phyloP scores from a whole-genome alignment of 148 eudicot species.

The Gaultheria prostrata region DNA sequence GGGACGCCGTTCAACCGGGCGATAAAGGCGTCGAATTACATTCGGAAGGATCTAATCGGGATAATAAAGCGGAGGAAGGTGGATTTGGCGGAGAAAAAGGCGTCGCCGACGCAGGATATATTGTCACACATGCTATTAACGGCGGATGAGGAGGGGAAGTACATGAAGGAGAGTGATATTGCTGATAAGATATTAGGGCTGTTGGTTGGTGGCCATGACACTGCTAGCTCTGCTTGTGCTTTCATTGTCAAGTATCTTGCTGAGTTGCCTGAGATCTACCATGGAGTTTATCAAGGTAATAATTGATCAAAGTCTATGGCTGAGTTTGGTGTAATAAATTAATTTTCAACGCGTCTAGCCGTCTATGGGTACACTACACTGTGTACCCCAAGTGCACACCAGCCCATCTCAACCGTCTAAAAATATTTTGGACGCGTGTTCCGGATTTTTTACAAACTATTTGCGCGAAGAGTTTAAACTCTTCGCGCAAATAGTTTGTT shows the following conservation, averaged over 20 bases:
- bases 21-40: not conserved
- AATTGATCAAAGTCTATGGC: not conserved
- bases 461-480: too few relatives aligned
- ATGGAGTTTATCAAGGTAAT: slow-evolving; percentile 10
- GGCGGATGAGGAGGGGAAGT: not conserved
- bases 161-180: slow-evolving; percentile 11
- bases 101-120: not conserved
- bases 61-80: not conserved
- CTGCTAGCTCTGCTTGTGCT: slow-evolving; percentile 12
- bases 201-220: slow-evolving; percentile 14
- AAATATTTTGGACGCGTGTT: too few relatives aligned
- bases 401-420: too few relatives aligned
- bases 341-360: too few relatives aligned
- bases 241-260: slow-evolving; percentile 17
- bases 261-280: slow-evolving; percentile 16
- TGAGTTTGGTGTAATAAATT: too few relatives aligned
- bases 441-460: too few relatives aligned
- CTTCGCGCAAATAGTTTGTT: too few relatives aligned
- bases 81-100: not conserved
- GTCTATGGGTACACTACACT: too few relatives aligned
- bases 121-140: not conserved
- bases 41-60: not conserved
- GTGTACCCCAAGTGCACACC: too few relatives aligned
- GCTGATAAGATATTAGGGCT: slow-evolving; percentile 11
- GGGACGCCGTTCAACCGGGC: not conserved